These are phyloP conservation scores for Cephaloascus fragrans DNA, from an alignment of 805 yeast species.

Conservation along the genomic window DNA sequence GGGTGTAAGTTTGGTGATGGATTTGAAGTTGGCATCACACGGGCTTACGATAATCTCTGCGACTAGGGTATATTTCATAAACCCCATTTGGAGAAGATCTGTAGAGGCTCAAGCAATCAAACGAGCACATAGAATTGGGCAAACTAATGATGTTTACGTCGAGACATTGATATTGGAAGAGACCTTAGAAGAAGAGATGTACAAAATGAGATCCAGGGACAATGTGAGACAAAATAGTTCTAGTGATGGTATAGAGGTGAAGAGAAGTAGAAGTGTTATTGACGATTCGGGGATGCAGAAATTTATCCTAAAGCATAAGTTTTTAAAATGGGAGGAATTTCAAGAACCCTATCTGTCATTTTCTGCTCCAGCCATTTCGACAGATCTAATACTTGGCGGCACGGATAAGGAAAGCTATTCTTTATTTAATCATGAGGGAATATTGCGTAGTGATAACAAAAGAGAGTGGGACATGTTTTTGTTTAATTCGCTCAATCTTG, in stretches of 20 bases:
- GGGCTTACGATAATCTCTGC: slow-evolving; percentile 63
- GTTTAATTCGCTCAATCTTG: slow-evolving; percentile 18
- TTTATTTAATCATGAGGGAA: slow-evolving; percentile 14
- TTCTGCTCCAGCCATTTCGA: slow-evolving; percentile 11
- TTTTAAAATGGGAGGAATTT: slow-evolving; percentile 21
- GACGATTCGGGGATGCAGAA: slow-evolving; percentile 54
- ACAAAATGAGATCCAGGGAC: slow-evolving; percentile 23
- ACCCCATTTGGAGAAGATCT: slow-evolving; percentile 62
- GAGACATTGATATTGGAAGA: slow-evolving; percentile 55
- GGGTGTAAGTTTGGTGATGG: slow-evolving; percentile 56
- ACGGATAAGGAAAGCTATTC: slow-evolving; percentile 8
- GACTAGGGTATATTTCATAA: slow-evolving; percentile 59
- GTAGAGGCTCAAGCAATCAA: slow-evolving; percentile 71
- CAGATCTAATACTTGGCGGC: slow-evolving; percentile 5
- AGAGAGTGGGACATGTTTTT: slow-evolving; percentile 26
- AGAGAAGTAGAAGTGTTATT: slow-evolving; percentile 30
- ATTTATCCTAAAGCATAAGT: slow-evolving; percentile 39
- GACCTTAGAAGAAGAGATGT: slow-evolving; percentile 64
- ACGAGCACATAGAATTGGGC: slow-evolving; percentile 73
- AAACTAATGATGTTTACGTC: slow-evolving; percentile 50
- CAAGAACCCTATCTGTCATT: slow-evolving; percentile 28
- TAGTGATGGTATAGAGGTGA: slow-evolving; percentile 9
- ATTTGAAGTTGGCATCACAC: slow-evolving; percentile 55
- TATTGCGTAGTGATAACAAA: neutral
- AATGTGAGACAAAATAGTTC: slow-evolving; percentile 6